Evolutionary conservation across 805 yeast genomes (phyloP).

Genomic region (Starmerella asiatica): DNA sequence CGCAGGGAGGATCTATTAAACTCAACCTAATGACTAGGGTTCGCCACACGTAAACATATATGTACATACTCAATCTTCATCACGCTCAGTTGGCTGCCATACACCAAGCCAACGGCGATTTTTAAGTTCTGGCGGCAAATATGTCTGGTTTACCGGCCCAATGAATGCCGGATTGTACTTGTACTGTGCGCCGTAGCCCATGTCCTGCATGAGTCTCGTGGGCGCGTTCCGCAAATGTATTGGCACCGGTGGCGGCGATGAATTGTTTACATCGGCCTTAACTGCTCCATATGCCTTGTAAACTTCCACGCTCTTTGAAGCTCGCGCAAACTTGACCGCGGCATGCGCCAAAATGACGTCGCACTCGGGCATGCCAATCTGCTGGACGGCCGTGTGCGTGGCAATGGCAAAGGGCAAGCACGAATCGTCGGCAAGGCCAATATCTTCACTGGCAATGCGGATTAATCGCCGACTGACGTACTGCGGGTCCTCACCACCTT

Average conservation of each 20-base stretch:
- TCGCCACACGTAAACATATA: not conserved
- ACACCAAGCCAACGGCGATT: constrained; percentile 13
- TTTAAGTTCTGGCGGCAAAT: constrained; percentile 43
- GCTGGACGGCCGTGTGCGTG: constrained; percentile 73
- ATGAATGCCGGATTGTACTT: constrained; percentile 79
- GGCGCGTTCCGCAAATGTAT: constrained; percentile 88
- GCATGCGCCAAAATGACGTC: constrained; percentile 83
- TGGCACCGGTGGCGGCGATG: constrained; percentile 50
- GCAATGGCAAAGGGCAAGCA: constrained; percentile 79
- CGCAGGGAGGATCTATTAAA: not conserved
- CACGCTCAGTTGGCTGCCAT: constrained; percentile 7
- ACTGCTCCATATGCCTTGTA: constrained; percentile 67
- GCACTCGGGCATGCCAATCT: constrained; percentile 90
- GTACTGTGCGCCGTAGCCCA: constrained; percentile 75
- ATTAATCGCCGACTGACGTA: constrained; percentile 85
- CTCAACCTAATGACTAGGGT: not conserved
- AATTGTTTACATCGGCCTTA: constrained; percentile 42
- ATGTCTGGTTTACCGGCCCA: constrained; percentile 58
- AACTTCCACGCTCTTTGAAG: constrained; percentile 74
- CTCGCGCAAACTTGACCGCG: constrained; percentile 75
- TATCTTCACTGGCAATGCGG: constrained; percentile 87
- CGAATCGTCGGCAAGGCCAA: constrained; percentile 72
- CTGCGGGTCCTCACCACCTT: constrained; percentile 87
- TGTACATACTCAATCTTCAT: not conserved
- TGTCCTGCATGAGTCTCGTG: constrained; percentile 72